These are phyloP conservation scores for Mayamaea pseudoterrestris DNA, from an alignment of 108 stramenopile genomes.

Conservation along the genomic window DNA sequence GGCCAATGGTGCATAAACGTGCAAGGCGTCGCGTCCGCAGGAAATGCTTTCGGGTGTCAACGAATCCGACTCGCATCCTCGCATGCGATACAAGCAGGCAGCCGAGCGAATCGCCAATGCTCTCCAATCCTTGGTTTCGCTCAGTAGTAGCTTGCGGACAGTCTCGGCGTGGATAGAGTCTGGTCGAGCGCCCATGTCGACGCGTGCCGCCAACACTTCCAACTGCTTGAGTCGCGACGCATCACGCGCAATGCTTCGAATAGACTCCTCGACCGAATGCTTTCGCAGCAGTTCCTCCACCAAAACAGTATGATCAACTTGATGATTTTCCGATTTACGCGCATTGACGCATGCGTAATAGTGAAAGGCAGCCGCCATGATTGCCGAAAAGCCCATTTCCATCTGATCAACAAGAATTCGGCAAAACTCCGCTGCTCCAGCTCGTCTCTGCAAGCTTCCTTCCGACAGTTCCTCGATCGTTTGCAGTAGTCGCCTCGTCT, in stretches of 20 bases:
- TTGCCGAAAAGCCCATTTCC: slow-evolving; percentile 57
- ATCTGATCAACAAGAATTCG: slow-evolving; percentile 56
- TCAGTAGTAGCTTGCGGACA: slow-evolving; percentile 41
- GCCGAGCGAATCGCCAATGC: slow-evolving; percentile 73
- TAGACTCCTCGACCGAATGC: slow-evolving; percentile 33
- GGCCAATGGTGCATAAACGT: slow-evolving; percentile 78
- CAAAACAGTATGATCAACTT: slow-evolving; percentile 5
- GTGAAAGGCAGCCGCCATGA: slow-evolving; percentile 62
- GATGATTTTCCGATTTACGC: slow-evolving; percentile 4
- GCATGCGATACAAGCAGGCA: slow-evolving; percentile 59
- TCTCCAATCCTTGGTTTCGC: slow-evolving; percentile 69
- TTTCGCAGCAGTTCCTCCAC: not conserved
- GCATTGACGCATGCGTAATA: slow-evolving; percentile 36
- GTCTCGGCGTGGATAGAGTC: slow-evolving; percentile 34
- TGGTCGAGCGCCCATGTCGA: slow-evolving; percentile 6
- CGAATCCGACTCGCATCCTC: slow-evolving; percentile 13
- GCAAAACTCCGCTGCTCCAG: slow-evolving; percentile 67
- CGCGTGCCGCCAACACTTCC: slow-evolving; percentile 39
- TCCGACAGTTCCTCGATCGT: slow-evolving; percentile 48
- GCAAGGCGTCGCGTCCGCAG: slow-evolving; percentile 57
- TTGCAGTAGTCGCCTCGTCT: slow-evolving; percentile 24
- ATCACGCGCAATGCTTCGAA: slow-evolving; percentile 44
- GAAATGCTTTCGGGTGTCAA: slow-evolving; percentile 29
- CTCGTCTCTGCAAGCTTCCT: slow-evolving; percentile 37
- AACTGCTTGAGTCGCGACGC: slow-evolving; percentile 55